These are phyloP conservation scores for Yamagishiella unicocca DNA, from an alignment of 139 green algal genomes.

Conservation along the genomic window DNA sequence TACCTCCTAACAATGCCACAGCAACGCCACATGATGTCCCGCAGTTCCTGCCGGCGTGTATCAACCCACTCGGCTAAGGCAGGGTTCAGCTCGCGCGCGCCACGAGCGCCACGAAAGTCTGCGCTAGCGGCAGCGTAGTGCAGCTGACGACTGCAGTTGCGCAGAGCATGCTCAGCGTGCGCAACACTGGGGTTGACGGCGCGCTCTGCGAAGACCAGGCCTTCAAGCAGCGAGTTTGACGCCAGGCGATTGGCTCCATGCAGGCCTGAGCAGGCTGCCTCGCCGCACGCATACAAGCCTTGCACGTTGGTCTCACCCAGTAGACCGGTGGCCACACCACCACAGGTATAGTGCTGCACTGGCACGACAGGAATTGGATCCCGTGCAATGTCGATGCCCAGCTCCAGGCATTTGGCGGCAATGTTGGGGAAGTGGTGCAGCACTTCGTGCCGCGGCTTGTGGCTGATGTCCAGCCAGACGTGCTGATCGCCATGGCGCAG, in stretches of 20 bases:
- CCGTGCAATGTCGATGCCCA: slow-evolving; percentile 94
- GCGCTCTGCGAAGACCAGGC: slow-evolving; percentile 94
- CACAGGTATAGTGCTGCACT: slow-evolving; percentile 98
- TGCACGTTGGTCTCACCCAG: slow-evolving; percentile 88
- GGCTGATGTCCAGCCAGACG: slow-evolving; percentile 95
- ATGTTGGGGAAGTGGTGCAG: slow-evolving; percentile 97
- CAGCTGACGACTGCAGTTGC: slow-evolving; percentile 62
- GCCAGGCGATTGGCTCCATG: slow-evolving; percentile 98
- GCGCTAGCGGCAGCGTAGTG: slow-evolving; percentile 62
- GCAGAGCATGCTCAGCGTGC: slow-evolving; percentile 77
- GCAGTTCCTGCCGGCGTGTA: slow-evolving; percentile 74
- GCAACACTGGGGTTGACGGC: slow-evolving; percentile 83
- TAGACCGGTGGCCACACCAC: slow-evolving; percentile 92
- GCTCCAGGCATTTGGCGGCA: slow-evolving; percentile 69
- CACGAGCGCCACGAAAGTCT: slow-evolving; percentile 55
- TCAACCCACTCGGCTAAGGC: slow-evolving; percentile 45
- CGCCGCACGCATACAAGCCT: slow-evolving; percentile 94
- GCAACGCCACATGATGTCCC: slow-evolving; percentile 88
- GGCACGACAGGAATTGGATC: slow-evolving; percentile 96
- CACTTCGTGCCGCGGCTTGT: slow-evolving; percentile 81
- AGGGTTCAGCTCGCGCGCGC: slow-evolving; percentile 1
- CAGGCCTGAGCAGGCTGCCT: slow-evolving; percentile 94
- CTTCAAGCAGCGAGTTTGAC: slow-evolving; percentile 97
- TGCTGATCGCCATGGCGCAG: slow-evolving; percentile 71
- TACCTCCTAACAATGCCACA: slow-evolving; percentile 90